Percentiles rank a stretch among this genome's conserved stretches.
phyloP scores from a whole-genome alignment of 352 stramenopile genomes.

The Pseudoperonospora humuli region DNA sequence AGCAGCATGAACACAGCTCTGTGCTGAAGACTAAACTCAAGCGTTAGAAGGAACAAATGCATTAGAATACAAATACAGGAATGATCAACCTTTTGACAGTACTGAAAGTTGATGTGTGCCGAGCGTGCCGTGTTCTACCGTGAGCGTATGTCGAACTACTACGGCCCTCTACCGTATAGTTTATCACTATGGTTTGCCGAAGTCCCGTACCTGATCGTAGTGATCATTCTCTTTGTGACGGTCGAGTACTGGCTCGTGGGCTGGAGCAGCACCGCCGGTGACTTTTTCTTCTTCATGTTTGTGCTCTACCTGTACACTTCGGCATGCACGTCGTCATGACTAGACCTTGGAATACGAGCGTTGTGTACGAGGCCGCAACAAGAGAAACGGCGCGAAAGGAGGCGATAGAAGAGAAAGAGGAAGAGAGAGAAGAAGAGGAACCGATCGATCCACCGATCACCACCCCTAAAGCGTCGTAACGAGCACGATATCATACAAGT shows the following conservation, averaged over 20 bases:
- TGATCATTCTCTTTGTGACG: slow-evolving; percentile 37
- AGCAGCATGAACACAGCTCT: too few relatives aligned
- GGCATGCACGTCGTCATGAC: slow-evolving; percentile 51
- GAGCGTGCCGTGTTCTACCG: slow-evolving; percentile 52
- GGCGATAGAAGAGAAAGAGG: too few relatives aligned
- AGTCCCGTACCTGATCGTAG: slow-evolving; percentile 49
- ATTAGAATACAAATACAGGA: too few relatives aligned
- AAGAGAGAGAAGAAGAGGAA: too few relatives aligned
- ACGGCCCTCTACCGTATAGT: slow-evolving; percentile 53
- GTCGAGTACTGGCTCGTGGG: slow-evolving; percentile 66
- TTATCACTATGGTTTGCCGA: slow-evolving; percentile 57
- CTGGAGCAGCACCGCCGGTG: slow-evolving; percentile 19
- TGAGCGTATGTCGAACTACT: slow-evolving; percentile 68
- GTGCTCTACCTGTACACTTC: slow-evolving; percentile 60
- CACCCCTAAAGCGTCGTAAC: too few relatives aligned
- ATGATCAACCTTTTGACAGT: slow-evolving; percentile 54
- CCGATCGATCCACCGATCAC: too few relatives aligned
- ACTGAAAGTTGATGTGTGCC: slow-evolving; percentile 33
- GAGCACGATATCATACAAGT: too few relatives aligned
- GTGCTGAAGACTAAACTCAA: too few relatives aligned
- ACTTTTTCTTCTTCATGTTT: slow-evolving; percentile 39
- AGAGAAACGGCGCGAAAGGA: too few relatives aligned
- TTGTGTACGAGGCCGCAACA: too few relatives aligned
- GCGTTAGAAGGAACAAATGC: too few relatives aligned
- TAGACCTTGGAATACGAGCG: too few relatives aligned